phyloP scores from a whole-genome alignment of 345 rosid genomes.

The Eucalyptus viminalis region DNA sequence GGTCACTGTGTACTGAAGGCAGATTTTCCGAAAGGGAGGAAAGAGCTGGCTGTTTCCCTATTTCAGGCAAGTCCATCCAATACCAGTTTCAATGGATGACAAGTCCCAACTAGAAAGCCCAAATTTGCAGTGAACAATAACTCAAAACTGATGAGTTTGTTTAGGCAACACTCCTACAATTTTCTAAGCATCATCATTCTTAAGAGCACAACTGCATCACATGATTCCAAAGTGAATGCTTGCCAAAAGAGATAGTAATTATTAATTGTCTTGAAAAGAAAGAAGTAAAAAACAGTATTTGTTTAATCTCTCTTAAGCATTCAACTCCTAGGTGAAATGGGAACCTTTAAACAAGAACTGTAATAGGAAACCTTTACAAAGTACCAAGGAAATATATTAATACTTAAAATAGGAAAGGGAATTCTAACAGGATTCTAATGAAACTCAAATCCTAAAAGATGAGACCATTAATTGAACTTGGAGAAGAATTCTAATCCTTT shows the following conservation, averaged over 20 bases:
- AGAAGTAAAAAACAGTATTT: neutral
- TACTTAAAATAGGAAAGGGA: neutral
- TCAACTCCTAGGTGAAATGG: neutral
- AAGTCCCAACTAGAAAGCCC: neutral
- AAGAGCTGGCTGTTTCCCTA: conserved; percentile 94
- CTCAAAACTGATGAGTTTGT: neutral
- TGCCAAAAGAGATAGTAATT: neutral
- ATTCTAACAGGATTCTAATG: neutral
- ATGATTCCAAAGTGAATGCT: neutral
- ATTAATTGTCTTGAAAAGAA: neutral
- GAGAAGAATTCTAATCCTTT: neutral
- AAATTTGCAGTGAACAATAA: neutral
- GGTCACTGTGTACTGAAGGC: conserved; percentile 96
- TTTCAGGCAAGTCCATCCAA: conserved; percentile 60
- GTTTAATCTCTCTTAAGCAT: neutral
- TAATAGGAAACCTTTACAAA: neutral
- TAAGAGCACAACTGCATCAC: neutral
- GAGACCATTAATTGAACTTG: neutral
- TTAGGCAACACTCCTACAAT: neutral
- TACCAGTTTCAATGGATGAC: neutral
- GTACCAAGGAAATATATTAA: neutral
- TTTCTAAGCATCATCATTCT: neutral
- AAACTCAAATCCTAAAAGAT: neutral
- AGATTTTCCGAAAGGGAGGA: conserved; percentile 80
- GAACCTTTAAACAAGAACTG: neutral